Evolutionary conservation across 139 green algal genomes (phyloP).

Genomic region (Ostreobium quekettii): DNA sequence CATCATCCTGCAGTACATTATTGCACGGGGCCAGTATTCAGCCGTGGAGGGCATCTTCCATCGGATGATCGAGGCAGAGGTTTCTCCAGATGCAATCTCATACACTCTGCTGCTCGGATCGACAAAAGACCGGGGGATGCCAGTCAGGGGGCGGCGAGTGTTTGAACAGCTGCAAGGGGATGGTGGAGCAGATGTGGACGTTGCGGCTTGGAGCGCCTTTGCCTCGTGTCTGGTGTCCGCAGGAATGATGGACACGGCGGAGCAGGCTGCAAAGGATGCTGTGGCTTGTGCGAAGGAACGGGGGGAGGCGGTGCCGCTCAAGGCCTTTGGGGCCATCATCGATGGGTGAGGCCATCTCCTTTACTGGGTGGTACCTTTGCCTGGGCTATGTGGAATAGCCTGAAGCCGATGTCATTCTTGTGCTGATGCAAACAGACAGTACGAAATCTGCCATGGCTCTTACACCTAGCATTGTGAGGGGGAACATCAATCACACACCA

Average conservation of each 20-base stretch:
- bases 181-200: not conserved
- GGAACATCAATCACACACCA: no score
- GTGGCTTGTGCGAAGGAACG: not conserved
- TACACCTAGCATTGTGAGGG: no score
- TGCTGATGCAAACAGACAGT: no score
- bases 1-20: not conserved
- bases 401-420: no score
- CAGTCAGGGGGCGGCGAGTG: not conserved
- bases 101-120: slow-evolving; percentile 2
- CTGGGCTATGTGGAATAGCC: no score
- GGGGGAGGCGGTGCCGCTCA: not conserved
- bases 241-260: slow-evolving; percentile 2
- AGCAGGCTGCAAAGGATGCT: not conserved
- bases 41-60: not conserved
- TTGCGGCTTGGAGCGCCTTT: not conserved
- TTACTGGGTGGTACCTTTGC: no score
- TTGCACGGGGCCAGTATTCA: not conserved
- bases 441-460: no score
- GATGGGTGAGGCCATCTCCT: no score
- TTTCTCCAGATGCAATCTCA: slow-evolving; percentile 8
- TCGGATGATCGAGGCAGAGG: not conserved
- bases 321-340: slow-evolving; percentile 15
- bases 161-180: slow-evolving; percentile 1
- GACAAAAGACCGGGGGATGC: not conserved
- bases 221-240: not conserved